Conservation (phyloP, 192 early-diverging fungal genomes). For the Backusella psychrophila region DNA sequence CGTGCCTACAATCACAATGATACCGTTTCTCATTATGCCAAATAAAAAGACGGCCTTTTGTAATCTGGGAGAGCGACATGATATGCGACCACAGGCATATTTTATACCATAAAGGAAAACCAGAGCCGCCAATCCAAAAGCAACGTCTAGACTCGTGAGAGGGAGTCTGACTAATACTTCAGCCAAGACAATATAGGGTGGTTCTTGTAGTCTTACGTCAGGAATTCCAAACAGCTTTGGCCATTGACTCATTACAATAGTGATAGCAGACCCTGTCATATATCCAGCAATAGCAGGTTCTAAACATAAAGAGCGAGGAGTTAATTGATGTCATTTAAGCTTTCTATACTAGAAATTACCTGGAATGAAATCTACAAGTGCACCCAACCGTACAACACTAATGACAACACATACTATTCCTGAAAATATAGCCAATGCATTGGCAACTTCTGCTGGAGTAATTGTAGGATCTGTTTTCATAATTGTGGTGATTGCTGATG, state of each 20-base stretch:
- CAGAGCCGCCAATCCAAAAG: slow-evolving; percentile 51
- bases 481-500: slow-evolving; percentile 54
- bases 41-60: slow-evolving; percentile 52
- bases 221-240: slow-evolving; percentile 81
- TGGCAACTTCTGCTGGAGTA: slow-evolving; percentile 52
- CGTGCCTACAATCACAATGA: slow-evolving; percentile 69
- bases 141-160: slow-evolving; percentile 53
- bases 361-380: slow-evolving; percentile 89
- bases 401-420: slow-evolving; percentile 69
- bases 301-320: slow-evolving; percentile 15
- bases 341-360: slow-evolving; percentile 42
- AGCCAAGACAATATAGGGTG: slow-evolving; percentile 70
- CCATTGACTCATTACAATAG: slow-evolving; percentile 76
- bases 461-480: slow-evolving; percentile 5
- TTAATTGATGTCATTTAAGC: background rate
- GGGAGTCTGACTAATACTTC: slow-evolving; percentile 48
- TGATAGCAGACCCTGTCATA: slow-evolving; percentile 79
- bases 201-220: slow-evolving; percentile 67
- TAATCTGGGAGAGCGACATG: slow-evolving; percentile 18
- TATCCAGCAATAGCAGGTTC: slow-evolving; percentile 83
- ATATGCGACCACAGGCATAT: slow-evolving; percentile 15
- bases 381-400: slow-evolving; percentile 83
- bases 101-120: slow-evolving; percentile 36
- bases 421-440: slow-evolving; percentile 67
- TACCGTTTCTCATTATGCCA: slow-evolving; percentile 66